Evolutionary conservation across 1,284 basidiomycete genomes (phyloP).

Genomic region (Apiotrichum domesticum): DNA sequence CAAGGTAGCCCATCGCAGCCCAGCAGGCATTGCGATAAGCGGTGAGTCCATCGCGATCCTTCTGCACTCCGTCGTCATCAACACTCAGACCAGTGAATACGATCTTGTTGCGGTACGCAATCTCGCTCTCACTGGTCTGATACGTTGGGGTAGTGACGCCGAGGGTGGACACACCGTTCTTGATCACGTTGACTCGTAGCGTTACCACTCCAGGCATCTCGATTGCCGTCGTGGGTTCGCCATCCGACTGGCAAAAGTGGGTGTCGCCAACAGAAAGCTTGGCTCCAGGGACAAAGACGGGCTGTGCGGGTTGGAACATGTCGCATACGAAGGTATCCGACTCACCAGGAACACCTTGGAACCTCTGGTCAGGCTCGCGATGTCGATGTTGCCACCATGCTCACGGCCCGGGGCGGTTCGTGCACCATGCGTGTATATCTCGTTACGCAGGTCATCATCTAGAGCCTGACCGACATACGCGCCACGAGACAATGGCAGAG

Average conservation of each 20-base stretch:
- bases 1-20: slow-evolving; percentile 66
- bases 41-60: slow-evolving; percentile 6
- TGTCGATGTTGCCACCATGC: slow-evolving; percentile 77
- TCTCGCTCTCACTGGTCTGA: slow-evolving; percentile 20
- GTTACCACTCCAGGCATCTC: slow-evolving; percentile 64
- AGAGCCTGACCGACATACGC: slow-evolving; percentile 62
- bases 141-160: slow-evolving; percentile 70
- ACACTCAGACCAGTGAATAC: slow-evolving; percentile 28
- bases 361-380: slow-evolving; percentile 62
- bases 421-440: slow-evolving; percentile 63
- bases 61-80: slow-evolving; percentile 18
- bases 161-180: slow-evolving; percentile 67
- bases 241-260: slow-evolving; percentile 76
- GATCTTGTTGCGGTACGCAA: slow-evolving; percentile 20
- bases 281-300: slow-evolving; percentile 60
- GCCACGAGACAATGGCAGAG: slow-evolving; percentile 58
- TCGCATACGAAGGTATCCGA: slow-evolving; percentile 5
- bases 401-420: slow-evolving; percentile 67
- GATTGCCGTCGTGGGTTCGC: slow-evolving; percentile 50
- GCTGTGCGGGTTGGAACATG: slow-evolving; percentile 50
- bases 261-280: slow-evolving; percentile 72
- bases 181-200: slow-evolving; percentile 60
- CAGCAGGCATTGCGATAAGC: slow-evolving; percentile 70
- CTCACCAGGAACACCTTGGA: slow-evolving; percentile 19
- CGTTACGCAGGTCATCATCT: slow-evolving; percentile 50